These are phyloP conservation scores for Colletotrichum simmondsii DNA, from an alignment of 2,329 filamentous ascomycete genomes.

Conservation along the genomic window DNA sequence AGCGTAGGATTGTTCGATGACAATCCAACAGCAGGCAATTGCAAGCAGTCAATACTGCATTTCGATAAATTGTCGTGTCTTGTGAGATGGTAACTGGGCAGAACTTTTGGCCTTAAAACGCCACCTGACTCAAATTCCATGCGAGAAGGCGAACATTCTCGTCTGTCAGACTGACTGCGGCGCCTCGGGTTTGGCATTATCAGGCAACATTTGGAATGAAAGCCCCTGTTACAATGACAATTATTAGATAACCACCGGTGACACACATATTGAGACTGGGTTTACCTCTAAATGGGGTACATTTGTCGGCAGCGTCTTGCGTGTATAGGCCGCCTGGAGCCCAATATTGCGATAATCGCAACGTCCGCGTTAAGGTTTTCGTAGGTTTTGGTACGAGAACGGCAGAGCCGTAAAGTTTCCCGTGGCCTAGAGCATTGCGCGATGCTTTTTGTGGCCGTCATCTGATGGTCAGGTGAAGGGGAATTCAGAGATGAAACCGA, in stretches of 20 bases:
- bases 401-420: not conserved
- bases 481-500: not conserved
- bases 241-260: not conserved
- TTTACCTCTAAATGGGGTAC: not conserved
- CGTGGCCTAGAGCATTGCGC: not conserved
- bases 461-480: not conserved
- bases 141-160: not conserved
- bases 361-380: not conserved
- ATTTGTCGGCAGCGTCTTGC: not conserved
- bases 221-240: not conserved
- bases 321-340: not conserved
- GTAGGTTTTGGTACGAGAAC: not conserved
- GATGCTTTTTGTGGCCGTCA: constrained; percentile 3
- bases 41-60: too few species aligned
- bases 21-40: not conserved
- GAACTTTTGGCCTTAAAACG: not conserved
- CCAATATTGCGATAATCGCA: not conserved
- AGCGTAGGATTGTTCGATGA: not conserved
- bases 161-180: not conserved
- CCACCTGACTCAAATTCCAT: not conserved
- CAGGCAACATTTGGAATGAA: not conserved
- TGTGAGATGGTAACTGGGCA: not conserved
- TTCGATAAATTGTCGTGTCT: not conserved
- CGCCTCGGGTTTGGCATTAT: not conserved
- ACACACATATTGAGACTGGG: not conserved